Evolutionary conservation across 2,329 filamentous ascomycete genomes (phyloP).

Genomic region (Anthostomella pinea): DNA sequence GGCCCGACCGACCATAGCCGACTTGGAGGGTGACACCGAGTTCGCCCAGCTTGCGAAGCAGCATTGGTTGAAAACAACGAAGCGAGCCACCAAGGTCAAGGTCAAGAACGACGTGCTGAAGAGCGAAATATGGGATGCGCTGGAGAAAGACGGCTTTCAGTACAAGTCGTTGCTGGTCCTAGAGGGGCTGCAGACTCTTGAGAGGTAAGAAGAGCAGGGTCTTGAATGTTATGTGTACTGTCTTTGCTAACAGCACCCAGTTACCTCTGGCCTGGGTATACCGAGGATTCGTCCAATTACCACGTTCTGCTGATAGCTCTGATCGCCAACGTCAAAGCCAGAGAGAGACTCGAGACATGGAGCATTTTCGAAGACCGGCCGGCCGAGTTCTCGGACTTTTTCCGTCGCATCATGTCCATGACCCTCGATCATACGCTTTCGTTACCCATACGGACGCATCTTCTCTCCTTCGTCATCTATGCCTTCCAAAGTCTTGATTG

Average conservation of each 20-base stretch:
- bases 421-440: conserved; percentile 69
- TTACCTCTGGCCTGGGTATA: conserved; percentile 93
- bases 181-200: conserved; percentile 86
- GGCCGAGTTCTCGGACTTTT: conserved; percentile 82
- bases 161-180: conserved; percentile 76
- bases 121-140: conserved; percentile 80
- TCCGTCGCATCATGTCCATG: conserved; percentile 86
- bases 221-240: neutral
- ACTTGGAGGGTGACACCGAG: conserved; percentile 66
- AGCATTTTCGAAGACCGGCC: conserved; percentile 73
- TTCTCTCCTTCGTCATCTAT: conserved; percentile 86
- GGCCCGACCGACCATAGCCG: conserved; percentile 62
- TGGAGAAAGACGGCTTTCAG: conserved; percentile 78
- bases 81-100: conserved; percentile 61
- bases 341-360: conserved; percentile 87
- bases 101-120: conserved; percentile 85
- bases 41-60: conserved; percentile 78
- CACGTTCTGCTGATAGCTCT: conserved; percentile 85
- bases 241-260: conserved; percentile 30
- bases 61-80: conserved; percentile 73
- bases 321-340: conserved; percentile 82
- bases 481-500: conserved; percentile 94
- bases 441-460: conserved; percentile 67
- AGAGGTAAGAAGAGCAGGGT: conserved; percentile 42
- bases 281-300: conserved; percentile 83